phyloP scores from a whole-genome alignment of 192 early-diverging fungal genomes.

The Gigaspora rosea region DNA sequence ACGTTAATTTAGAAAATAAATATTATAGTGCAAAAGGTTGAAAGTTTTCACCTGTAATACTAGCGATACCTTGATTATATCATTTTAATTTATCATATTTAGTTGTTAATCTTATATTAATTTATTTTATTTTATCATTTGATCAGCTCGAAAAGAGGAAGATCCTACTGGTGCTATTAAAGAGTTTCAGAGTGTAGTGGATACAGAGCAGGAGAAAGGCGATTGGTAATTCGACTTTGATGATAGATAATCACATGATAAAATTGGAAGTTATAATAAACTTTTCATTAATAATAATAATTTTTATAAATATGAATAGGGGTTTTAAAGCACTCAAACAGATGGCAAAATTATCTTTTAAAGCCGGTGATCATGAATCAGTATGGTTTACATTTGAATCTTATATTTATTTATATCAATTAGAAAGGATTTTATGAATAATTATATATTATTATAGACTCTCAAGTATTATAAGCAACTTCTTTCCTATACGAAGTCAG shows the following conservation, averaged over 20 bases:
- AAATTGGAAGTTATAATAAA: background rate
- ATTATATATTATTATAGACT: constrained; percentile 47
- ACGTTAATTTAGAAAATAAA: constrained; percentile 83
- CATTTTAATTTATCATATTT: too few species aligned
- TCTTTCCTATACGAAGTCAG: constrained; percentile 72
- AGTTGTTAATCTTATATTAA: background rate
- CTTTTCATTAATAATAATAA: background rate
- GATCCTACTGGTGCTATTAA: constrained; percentile 68
- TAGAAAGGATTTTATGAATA: background rate
- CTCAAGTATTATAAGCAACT: constrained; percentile 73
- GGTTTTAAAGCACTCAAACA: constrained; percentile 91
- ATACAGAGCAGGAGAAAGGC: constrained; percentile 77
- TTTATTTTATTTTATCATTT: constrained; percentile 11
- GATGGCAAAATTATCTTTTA: constrained; percentile 79
- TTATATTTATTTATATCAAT: constrained; percentile 1
- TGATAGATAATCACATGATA: background rate
- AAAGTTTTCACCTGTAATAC: too few species aligned
- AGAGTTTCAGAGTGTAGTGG: constrained; percentile 78
- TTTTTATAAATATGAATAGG: constrained; percentile 47
- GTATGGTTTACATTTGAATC: constrained; percentile 37
- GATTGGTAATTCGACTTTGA: constrained; percentile 66
- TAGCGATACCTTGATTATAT: background rate
- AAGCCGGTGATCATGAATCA: constrained; percentile 61
- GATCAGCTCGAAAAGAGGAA: constrained; percentile 75
- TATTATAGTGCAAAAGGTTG: constrained; percentile 89